A percentile compares a stretch with the other conserved stretches of the same genome.
phyloP scores from a whole-genome alignment of 75 land plant species.

The Gnetum montanum region DNA sequence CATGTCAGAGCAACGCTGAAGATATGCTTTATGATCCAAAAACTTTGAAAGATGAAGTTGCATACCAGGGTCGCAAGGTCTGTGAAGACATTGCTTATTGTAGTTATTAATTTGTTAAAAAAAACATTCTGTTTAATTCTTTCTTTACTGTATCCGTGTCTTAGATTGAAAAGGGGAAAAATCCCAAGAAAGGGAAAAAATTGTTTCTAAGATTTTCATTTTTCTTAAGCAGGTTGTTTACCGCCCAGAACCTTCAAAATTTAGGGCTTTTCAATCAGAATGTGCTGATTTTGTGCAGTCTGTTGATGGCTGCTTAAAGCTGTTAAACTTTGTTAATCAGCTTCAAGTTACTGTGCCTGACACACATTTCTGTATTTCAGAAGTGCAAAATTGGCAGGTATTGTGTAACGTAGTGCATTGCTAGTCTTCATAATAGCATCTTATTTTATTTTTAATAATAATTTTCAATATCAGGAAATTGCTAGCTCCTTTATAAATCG shows the following conservation, averaged over 20 bases:
- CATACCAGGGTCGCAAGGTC: too few relatives aligned
- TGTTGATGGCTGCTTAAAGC: constrained; percentile 2
- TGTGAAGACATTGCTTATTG: too few relatives aligned
- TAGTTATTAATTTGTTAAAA: too few relatives aligned
- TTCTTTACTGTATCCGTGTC: neutral
- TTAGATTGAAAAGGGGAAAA: neutral
- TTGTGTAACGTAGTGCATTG: too few relatives aligned
- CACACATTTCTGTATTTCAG: constrained; percentile 1
- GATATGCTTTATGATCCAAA: too few relatives aligned
- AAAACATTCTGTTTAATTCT: too few relatives aligned
- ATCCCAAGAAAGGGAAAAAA: too few relatives aligned
- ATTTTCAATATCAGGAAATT: constrained; percentile 35
- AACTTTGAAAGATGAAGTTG: too few relatives aligned
- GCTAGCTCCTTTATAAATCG: constrained; percentile 40
- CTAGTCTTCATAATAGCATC: neutral
- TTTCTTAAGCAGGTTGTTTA: constrained; percentile 41
- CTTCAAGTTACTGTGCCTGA: neutral
- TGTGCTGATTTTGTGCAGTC: constrained; percentile 25
- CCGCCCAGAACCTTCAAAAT: constrained; percentile 39
- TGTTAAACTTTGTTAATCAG: constrained; percentile 10
- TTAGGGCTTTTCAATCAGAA: constrained; percentile 18
- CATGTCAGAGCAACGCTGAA: too few relatives aligned
- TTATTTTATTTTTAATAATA: neutral
- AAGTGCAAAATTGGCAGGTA: constrained; percentile 50
- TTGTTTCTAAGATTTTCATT: constrained; percentile 2